Evolutionary conservation across 1,139 yeast species (phyloP).

Genomic region (Meyerozyma guilliermondii): DNA sequence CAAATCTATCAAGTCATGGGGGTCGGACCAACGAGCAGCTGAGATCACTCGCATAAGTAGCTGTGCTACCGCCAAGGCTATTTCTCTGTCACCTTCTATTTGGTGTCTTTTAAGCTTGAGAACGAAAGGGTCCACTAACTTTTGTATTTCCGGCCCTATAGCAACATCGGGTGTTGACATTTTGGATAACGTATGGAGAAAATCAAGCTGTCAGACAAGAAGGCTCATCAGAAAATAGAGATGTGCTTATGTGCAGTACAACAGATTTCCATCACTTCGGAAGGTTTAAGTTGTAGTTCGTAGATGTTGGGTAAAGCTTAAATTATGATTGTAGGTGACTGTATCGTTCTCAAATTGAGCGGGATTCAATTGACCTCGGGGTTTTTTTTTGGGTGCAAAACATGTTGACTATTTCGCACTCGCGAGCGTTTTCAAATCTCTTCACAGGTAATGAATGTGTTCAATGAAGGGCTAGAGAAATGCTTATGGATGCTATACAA

Average conservation of each 20-base stretch:
- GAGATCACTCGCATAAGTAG: conserved; percentile 84
- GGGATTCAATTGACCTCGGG: neutral
- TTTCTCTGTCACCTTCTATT: conserved; percentile 64
- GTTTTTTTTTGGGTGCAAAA: neutral
- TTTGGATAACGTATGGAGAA: neutral
- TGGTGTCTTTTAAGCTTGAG: conserved; percentile 63
- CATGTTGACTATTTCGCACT: neutral
- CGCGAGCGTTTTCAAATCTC: neutral
- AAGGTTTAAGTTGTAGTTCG: neutral
- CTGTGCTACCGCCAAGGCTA: conserved; percentile 85
- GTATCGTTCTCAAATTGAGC: neutral
- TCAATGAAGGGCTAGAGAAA: conserved; percentile 20
- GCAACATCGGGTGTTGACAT: neutral
- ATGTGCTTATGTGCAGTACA: neutral
- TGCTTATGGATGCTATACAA: conserved; percentile 29
- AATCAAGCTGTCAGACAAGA: neutral
- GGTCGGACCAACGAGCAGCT: conserved; percentile 80
- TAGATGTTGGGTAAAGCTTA: neutral
- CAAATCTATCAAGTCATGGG: conserved; percentile 64
- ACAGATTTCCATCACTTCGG: neutral
- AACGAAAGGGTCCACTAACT: neutral
- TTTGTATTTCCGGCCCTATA: neutral
- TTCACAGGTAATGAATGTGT: conserved; percentile 8
- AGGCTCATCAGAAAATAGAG: neutral
- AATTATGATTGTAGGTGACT: neutral